Percentiles rank a stretch among this genome's conserved stretches.
Conservation (phyloP, 1,284 basidiomycete species). For the Leccinum huronense region DNA sequence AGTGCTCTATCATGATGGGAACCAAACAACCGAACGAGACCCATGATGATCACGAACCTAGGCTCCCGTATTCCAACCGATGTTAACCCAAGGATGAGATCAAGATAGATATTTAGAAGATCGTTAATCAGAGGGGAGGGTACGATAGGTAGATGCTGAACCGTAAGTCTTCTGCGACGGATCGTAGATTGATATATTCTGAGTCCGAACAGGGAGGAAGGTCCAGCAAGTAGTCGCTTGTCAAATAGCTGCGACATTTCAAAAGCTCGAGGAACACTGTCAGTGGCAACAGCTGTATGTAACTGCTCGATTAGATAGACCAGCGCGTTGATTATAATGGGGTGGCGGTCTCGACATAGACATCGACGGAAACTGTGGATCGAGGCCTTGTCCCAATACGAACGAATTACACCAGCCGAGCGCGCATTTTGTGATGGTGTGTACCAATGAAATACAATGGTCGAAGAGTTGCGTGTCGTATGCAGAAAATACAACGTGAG, state of each 20-base stretch:
- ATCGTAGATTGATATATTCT: background rate
- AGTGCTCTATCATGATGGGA: background rate
- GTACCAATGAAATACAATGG: background rate
- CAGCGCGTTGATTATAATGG: background rate
- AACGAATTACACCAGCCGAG: background rate
- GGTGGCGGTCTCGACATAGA: background rate
- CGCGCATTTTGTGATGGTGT: background rate
- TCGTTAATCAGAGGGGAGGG: no score
- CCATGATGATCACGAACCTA: background rate
- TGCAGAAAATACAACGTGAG: background rate
- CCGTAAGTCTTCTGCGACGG: background rate
- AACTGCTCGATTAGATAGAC: background rate
- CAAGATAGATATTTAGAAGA: background rate
- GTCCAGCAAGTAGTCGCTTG: background rate
- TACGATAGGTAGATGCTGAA: background rate
- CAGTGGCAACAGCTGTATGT: background rate
- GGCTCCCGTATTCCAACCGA: background rate
- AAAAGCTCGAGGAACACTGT: no score
- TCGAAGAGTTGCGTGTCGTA: background rate
- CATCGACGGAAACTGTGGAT: background rate
- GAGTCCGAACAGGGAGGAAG: background rate
- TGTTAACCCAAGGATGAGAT: no score
- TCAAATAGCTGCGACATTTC: background rate
- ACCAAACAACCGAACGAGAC: background rate
- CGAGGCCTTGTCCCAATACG: background rate